phyloP scores from a whole-genome alignment of 352 stramenopile species.

The Halophytophthora polymorphica region DNA sequence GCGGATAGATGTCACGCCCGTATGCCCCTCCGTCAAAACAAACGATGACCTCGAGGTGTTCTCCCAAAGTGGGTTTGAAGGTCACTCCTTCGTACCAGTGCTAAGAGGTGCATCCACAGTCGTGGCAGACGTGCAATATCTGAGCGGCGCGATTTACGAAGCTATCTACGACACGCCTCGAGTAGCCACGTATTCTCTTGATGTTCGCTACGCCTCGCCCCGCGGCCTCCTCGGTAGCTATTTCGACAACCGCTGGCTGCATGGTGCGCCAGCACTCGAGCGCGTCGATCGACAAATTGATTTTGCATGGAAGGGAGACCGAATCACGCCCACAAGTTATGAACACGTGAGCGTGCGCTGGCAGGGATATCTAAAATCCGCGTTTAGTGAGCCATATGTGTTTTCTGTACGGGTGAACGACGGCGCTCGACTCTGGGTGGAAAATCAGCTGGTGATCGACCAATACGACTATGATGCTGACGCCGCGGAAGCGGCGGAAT shows the following conservation, averaged over 20 bases:
- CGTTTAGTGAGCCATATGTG: constrained; percentile 87
- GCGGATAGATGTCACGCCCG: constrained; percentile 31
- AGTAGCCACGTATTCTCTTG: constrained; percentile 83
- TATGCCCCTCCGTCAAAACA: constrained; percentile 43
- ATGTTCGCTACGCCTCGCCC: constrained; percentile 66
- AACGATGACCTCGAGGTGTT: constrained; percentile 30
- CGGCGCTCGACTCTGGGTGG: constrained; percentile 83
- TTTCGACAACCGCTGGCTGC: constrained; percentile 96
- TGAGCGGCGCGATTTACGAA: constrained; percentile 74
- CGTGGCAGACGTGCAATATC: constrained; percentile 61
- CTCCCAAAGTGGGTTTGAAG: constrained; percentile 48
- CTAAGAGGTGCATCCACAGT: constrained; percentile 51
- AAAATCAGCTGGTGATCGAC: constrained; percentile 43
- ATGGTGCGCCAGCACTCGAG: constrained; percentile 75
- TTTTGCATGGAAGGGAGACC: constrained; percentile 88
- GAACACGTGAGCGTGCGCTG: constrained; percentile 95
- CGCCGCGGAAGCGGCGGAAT: constrained; percentile 23
- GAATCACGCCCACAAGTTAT: constrained; percentile 88
- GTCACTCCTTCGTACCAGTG: constrained; percentile 67
- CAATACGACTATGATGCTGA: constrained; percentile 51
- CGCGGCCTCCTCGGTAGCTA: constrained; percentile 90
- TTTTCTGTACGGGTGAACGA: constrained; percentile 91
- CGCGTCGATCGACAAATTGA: constrained; percentile 88
- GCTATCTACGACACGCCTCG: constrained; percentile 88
- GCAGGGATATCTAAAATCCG: constrained; percentile 90